These are phyloP conservation scores for Emergomyces pasteurianus DNA, from an alignment of 2,329 filamentous ascomycete species.

Conservation along the genomic window DNA sequence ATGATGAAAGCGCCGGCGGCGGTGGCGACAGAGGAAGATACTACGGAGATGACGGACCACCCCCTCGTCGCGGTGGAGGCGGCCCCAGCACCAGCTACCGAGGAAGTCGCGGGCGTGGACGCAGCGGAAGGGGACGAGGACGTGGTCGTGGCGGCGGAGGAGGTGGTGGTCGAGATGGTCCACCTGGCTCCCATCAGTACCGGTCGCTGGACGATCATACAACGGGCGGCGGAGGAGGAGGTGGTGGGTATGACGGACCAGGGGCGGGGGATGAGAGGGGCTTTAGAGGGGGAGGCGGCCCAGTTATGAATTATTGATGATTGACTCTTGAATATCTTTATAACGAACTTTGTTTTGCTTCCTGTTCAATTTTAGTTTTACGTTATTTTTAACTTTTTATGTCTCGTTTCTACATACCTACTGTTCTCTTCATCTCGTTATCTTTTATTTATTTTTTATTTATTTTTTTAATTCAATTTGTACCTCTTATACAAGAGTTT, in stretches of 20 bases:
- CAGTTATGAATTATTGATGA: constrained; percentile 29
- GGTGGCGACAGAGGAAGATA: constrained; percentile 20
- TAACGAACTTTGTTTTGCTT: too few species aligned
- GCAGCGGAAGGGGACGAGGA: constrained; percentile 28
- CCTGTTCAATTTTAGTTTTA: neutral
- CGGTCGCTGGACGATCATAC: constrained; percentile 53
- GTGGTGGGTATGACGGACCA: constrained; percentile 18
- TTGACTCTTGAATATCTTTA: neutral
- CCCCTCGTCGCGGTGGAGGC: neutral
- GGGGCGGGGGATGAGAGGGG: constrained; percentile 17
- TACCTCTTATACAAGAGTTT: neutral
- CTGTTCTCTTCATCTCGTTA: neutral
- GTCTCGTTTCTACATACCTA: neutral
- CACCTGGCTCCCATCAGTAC: constrained; percentile 42
- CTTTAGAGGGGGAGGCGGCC: constrained; percentile 16
- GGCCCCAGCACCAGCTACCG: constrained; percentile 11
- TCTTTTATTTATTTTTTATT: neutral
- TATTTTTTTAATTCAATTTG: neutral
- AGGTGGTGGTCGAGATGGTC: constrained; percentile 26
- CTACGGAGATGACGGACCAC: constrained; percentile 34
- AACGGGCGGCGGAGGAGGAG: neutral
- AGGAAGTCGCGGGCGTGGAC: constrained; percentile 25
- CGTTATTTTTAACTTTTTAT: neutral
- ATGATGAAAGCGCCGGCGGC: constrained; percentile 16
- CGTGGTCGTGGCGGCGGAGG: constrained; percentile 28